phyloP scores from a whole-genome alignment of 208 protist species.

The Trypanosoma congolense region DNA sequence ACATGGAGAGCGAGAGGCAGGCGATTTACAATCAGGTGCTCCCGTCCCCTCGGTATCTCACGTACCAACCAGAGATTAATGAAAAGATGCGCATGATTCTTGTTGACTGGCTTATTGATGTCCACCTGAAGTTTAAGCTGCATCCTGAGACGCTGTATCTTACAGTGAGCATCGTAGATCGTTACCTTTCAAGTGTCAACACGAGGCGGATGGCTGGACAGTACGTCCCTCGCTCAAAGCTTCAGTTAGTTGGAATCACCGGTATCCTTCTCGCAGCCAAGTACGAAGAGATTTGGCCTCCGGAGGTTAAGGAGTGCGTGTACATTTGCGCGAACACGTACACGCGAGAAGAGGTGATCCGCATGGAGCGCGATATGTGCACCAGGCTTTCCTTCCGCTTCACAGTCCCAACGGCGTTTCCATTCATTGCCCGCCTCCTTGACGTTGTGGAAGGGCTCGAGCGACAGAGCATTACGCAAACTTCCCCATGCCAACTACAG shows the following conservation, averaged over 20 bases:
- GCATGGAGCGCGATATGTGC: constrained; percentile 88
- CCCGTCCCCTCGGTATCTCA: constrained; percentile 73
- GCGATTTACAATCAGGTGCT: constrained; percentile 50
- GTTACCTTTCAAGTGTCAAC: constrained; percentile 81
- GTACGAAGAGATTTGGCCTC: constrained; percentile 94
- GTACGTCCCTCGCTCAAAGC: constrained; percentile 72
- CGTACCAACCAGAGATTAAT: constrained; percentile 92
- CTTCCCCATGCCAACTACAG: background rate
- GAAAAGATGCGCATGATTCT: constrained; percentile 97
- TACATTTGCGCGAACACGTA: constrained; percentile 94
- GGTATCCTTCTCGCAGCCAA: constrained; percentile 88
- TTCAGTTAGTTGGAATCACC: constrained; percentile 95
- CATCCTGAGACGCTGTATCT: constrained; percentile 96
- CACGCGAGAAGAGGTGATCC: constrained; percentile 84
- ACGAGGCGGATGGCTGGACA: constrained; percentile 50
- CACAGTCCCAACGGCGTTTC: constrained; percentile 82
- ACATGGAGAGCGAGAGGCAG: constrained; percentile 60
- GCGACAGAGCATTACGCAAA: constrained; percentile 9
- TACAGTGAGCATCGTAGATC: constrained; percentile 96
- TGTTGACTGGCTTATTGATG: constrained; percentile 98
- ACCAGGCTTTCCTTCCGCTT: constrained; percentile 80
- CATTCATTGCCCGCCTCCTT: constrained; percentile 77
- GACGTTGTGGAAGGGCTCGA: constrained; percentile 62
- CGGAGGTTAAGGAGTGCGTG: constrained; percentile 91
- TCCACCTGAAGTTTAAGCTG: constrained; percentile 97